A percentile compares a stretch with the other conserved stretches of the same genome.
phyloP scores from a whole-genome alignment of 179 eudicot genomes.

The Beta corolliflora region DNA sequence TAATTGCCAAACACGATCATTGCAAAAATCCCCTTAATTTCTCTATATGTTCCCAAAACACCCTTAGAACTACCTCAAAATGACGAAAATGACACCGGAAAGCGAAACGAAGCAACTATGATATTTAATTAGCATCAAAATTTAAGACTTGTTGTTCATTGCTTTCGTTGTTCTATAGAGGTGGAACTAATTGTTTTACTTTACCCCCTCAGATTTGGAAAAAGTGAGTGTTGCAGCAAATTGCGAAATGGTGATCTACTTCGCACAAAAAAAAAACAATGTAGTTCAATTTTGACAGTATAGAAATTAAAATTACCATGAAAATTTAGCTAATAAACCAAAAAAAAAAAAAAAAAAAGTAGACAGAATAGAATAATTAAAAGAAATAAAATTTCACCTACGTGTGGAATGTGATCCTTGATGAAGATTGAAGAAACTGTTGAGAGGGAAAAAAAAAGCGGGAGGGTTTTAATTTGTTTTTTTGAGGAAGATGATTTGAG shows the following conservation, averaged over 20 bases:
- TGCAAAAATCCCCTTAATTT: neutral
- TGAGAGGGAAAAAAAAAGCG: neutral
- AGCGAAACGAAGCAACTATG: no score
- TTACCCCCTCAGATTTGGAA: no score
- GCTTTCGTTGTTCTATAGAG: no score
- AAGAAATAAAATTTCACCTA: neutral
- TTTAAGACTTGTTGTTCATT: neutral
- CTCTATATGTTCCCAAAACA: neutral
- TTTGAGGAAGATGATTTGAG: neutral
- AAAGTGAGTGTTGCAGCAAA: no score
- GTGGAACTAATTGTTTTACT: no score
- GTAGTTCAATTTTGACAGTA: neutral
- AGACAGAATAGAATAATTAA: neutral
- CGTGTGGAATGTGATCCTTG: neutral
- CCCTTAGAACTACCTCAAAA: neutral
- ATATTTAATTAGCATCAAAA: neutral
- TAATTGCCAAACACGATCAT: no score
- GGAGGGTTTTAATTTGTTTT: neutral
- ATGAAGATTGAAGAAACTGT: neutral
- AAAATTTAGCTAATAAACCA: neutral
- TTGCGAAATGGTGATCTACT: no score
- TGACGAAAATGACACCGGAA: no score
- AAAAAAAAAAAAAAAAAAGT: neutral
- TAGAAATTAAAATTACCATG: slow-evolving; percentile 3
- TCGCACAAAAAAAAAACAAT: neutral